A percentile compares a stretch with the other conserved stretches of the same genome.
phyloP scores from a whole-genome alignment of 2,329 filamentous ascomycete genomes.

The Xylaria sp. region DNA sequence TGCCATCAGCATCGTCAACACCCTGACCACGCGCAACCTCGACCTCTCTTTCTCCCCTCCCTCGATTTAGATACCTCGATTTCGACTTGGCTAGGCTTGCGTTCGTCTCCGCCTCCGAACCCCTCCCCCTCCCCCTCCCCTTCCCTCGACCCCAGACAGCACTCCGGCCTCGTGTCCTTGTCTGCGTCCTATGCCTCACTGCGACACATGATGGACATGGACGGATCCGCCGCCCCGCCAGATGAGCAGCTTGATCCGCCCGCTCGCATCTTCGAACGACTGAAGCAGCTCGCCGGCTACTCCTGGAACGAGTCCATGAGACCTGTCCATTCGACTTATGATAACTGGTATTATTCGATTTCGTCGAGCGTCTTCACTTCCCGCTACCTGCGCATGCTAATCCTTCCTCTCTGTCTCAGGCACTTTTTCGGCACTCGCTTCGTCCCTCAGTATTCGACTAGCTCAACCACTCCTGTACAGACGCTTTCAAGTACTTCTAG shows the following conservation, averaged over 20 bases:
- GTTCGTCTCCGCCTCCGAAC: conserved; percentile 12
- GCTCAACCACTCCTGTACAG: conserved; percentile 60
- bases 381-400: conserved; percentile 13
- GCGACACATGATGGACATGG: conserved; percentile 55
- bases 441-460: conserved; percentile 61
- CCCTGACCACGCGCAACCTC: conserved; percentile 28
- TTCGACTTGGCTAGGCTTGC: not conserved
- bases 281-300: conserved; percentile 78
- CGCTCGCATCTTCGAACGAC: conserved; percentile 75
- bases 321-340: conserved; percentile 77
- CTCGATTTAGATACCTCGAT: conserved; percentile 20
- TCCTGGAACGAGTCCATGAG: conserved; percentile 75
- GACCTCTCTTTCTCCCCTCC: conserved; percentile 3
- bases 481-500: conserved; percentile 58
- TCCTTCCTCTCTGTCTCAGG: conserved; percentile 54
- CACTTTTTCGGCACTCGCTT: conserved; percentile 74
- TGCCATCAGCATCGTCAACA: conserved; percentile 21
- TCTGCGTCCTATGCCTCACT: conserved; percentile 39
- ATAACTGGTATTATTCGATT: conserved; percentile 77
- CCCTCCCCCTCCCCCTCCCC: conserved; percentile 10
- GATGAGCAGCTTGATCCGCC: conserved; percentile 72
- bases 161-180: conserved; percentile 19
- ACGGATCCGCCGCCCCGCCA: conserved; percentile 60
- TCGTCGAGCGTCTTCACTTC: conserved; percentile 2
- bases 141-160: conserved; percentile 4